Base-by-base conservation (phyloP, 192 early-diverging fungal genomes). In the Coemansia guatemalensis region DNA sequence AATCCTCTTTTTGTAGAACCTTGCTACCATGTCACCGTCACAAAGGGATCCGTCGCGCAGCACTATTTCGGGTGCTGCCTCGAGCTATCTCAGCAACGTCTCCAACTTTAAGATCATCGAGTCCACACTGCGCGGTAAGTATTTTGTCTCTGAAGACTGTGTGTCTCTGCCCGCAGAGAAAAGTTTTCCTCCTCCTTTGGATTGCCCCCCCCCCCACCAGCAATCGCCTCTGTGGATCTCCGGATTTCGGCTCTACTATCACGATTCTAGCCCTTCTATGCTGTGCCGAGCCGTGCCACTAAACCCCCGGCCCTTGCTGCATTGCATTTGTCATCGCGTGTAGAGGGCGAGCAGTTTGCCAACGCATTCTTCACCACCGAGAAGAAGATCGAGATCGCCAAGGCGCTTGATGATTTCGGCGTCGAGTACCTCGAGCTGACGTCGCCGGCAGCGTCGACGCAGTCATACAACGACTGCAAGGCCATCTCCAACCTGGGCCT, bases 341-440 rank as follows among this genome's bases (percentile, higher is more conserved):
- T 71, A 89, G 95, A 99, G 88, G 97, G 97, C 30, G 97, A 99
- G 81, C 97, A 99, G 82, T 99, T 99, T 82, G 94, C 94, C 70
- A 97, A 97, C 74, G 97, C 97, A 53, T 97, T 97, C 84, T 99
- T 99, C 65, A 91, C 92, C 69, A 95, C 92, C 14, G 95, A 89
- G 67, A 96, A 93, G 86, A 99, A 99, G 85, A 90, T 99, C 62
- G 93, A 94, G 69, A 97, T 99, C 59, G 97, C 97, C 68, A 95
- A 93, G 85, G 95, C 94, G n/a, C 86, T 99, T 21, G 97, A 99
- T 69, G 92, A 90, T 20, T 93, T 99, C 74, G 97, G 97, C 56
- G 97, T 99, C 41, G 97, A 99, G 76, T 99, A 99, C 84, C 92
- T 99, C 51, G 97, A 99, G 73, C 78, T 99, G 61, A 97, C 95